phyloP scores from a whole-genome alignment of 2,329 filamentous ascomycete genomes.

The Leptographium radiaticola region DNA sequence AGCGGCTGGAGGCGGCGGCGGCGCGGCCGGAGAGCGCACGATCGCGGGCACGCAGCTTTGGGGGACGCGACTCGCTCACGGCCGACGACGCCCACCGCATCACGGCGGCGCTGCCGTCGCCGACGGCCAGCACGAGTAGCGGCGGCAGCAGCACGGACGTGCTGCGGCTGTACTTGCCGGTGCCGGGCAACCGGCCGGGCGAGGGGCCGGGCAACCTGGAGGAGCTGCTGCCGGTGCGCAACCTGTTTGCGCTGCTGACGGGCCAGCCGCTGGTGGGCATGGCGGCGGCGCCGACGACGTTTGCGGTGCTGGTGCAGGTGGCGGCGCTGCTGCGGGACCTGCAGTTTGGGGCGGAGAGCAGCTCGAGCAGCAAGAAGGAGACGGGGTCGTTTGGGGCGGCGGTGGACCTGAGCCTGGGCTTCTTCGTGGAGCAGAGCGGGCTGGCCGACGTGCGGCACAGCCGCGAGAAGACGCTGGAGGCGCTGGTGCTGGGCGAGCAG shows the following conservation, averaged over 20 bases:
- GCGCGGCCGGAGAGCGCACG: conserved; percentile 12
- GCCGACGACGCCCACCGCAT: conserved; percentile 34
- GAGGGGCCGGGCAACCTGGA: conserved; percentile 30
- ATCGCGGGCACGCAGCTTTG: conserved; percentile 30
- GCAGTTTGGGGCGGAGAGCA: conserved; percentile 32
- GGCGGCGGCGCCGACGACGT: conserved; percentile 35
- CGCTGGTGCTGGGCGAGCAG: conserved; percentile 74
- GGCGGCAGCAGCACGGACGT: conserved; percentile 21
- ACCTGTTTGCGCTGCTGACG: conserved; percentile 53
- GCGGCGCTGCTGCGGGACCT: conserved; percentile 41
- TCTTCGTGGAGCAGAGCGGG: conserved; percentile 63
- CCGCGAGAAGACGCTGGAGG: conserved; percentile 80
- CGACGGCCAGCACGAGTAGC: conserved; percentile 18
- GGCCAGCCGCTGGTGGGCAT: conserved; percentile 51
- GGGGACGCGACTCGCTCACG: conserved; percentile 32
- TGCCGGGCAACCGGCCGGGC: conserved; percentile 20
- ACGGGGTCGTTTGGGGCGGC: conserved; percentile 45
- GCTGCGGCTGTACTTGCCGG: conserved; percentile 40
- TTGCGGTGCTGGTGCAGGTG: conserved; percentile 41
- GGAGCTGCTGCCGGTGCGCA: conserved; percentile 44
- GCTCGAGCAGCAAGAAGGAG: conserved; percentile 20
- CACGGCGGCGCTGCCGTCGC: conserved; percentile 22
- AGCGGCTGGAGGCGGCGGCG: conserved; percentile 8
- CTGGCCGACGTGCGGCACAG: conserved; percentile 71
- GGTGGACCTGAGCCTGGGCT: conserved; percentile 52